Conservation (phyloP, 2,329 filamentous ascomycete genomes). For the Apiospora sp. region DNA sequence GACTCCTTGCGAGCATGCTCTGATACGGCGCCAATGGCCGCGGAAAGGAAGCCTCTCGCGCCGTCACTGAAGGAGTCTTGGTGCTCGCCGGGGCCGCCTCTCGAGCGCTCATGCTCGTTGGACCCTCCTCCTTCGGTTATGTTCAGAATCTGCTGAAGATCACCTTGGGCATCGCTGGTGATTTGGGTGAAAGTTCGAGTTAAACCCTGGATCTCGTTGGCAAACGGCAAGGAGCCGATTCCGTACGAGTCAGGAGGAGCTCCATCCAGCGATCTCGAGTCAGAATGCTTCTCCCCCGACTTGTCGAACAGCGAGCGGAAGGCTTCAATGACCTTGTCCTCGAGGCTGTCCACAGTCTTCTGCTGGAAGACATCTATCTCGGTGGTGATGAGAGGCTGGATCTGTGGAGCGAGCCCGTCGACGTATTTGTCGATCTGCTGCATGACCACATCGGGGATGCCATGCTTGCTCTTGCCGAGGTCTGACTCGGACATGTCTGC, state of each 20-base stretch:
- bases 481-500: constrained; percentile 3
- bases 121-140: constrained; percentile 50
- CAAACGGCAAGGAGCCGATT: constrained; percentile 52
- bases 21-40: constrained; percentile 51
- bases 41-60: constrained; percentile 49
- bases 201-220: constrained; percentile 52
- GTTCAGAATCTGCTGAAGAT: constrained; percentile 53
- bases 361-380: constrained; percentile 54
- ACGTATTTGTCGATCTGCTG: constrained; percentile 55
- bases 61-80: constrained; percentile 37
- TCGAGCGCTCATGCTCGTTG: constrained; percentile 40
- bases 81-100: constrained; percentile 28
- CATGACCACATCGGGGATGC: constrained; percentile 51
- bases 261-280: constrained; percentile 41
- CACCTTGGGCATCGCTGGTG: constrained; percentile 50
- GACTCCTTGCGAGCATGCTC: constrained; percentile 48
- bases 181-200: constrained; percentile 50
- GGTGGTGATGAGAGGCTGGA: constrained; percentile 53
- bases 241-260: constrained; percentile 51
- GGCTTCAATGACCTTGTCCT: constrained; percentile 52
- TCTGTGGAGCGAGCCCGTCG: constrained; percentile 55
- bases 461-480: constrained; percentile 14
- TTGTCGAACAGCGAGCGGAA: constrained; percentile 54
- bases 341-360: constrained; percentile 55
- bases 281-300: constrained; percentile 34